phyloP scores from a whole-genome alignment of 2,329 filamentous ascomycete genomes.

The Aspergillus cejpii region DNA sequence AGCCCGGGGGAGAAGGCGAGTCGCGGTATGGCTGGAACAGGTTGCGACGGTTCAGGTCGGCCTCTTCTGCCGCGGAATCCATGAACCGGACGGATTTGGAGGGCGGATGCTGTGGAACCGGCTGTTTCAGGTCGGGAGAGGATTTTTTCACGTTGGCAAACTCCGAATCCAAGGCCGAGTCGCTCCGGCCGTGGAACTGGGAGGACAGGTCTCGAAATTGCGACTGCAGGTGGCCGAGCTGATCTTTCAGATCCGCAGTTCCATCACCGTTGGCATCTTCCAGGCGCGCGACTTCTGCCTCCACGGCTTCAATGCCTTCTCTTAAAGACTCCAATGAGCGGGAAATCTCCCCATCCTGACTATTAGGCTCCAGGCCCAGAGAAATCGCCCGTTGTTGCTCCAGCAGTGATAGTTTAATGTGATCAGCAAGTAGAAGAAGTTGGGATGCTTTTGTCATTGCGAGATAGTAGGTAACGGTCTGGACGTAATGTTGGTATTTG shows the following conservation, averaged over 20 bases:
- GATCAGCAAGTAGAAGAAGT: constrained; percentile 87
- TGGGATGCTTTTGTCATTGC: constrained; percentile 56
- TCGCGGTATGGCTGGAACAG: constrained; percentile 58
- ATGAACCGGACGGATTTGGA: constrained; percentile 82
- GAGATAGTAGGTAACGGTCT: constrained; percentile 19
- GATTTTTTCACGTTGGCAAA: constrained; percentile 55
- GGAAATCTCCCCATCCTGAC: constrained; percentile 82
- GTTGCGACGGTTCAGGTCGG: constrained; percentile 49
- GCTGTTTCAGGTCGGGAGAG: constrained; percentile 41
- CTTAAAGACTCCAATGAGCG: constrained; percentile 80
- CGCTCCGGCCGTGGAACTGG: constrained; percentile 66
- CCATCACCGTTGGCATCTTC: constrained; percentile 49
- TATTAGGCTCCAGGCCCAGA: constrained; percentile 68
- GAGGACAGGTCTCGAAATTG: constrained; percentile 70
- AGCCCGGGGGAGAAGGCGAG: constrained; percentile 44
- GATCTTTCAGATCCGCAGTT: constrained; percentile 53
- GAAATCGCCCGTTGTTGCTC: constrained; percentile 82
- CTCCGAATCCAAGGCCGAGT: constrained; percentile 30
- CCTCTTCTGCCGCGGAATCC: constrained; percentile 54
- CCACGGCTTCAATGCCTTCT: constrained; percentile 66
- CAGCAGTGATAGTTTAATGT: constrained; percentile 90
- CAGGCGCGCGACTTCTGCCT: constrained; percentile 58
- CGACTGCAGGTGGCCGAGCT: constrained; percentile 61
- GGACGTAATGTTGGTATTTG: not conserved
- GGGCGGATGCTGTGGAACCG: constrained; percentile 37